Evolutionary conservation across 2,329 filamentous ascomycete species (phyloP), one percentile per base, ranked within the genome.

Genomic region (Helicocarpus griseus): DNA sequence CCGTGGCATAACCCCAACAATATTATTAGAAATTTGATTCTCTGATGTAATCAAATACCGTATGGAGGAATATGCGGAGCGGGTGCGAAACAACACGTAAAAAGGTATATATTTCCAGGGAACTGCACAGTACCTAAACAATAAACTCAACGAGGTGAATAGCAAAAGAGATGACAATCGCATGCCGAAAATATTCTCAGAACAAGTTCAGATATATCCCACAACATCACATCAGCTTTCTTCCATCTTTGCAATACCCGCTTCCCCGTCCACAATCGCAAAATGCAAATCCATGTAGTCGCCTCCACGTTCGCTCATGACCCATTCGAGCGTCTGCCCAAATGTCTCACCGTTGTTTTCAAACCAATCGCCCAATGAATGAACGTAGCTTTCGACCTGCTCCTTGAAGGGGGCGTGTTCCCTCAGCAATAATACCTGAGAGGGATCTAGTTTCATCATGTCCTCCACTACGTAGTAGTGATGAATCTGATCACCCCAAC

Each of bases 381-480:
- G 61, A 8, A 82, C 70, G 59, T 74, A 82, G 0, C 61, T 63
- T 60, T 82, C 77, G 4, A 83, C 79, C 61, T 81, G 75, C 11
- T 74, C 69, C 62, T 82, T 82, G 8, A 76, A 58, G 31, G 73
- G 74, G 39, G 77, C 77, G 56, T 79, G 71, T 54, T 81, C 76
- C 51, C 74, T 75, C 51, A 83, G 62, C 69, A 74, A 78, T 55
- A 83, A 59, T 7, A 83, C 69, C 62, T 83, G 79, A 36, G 74
- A 76, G 0, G 80, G 80, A 53, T 82, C 76, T 35, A 83, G 68
- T 64, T 83, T 83, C 65, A 83, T 69, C 75, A 82, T 81, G 55
- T 83, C 79, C 57, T 83, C 78, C 3, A 83, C 74, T 5, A 83
- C 70, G 57, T 83, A 83, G 61, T 83, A 83, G 55, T 83, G 80